Conservation (phyloP, 129 eudicot species). For the Arctium minus region DNA sequence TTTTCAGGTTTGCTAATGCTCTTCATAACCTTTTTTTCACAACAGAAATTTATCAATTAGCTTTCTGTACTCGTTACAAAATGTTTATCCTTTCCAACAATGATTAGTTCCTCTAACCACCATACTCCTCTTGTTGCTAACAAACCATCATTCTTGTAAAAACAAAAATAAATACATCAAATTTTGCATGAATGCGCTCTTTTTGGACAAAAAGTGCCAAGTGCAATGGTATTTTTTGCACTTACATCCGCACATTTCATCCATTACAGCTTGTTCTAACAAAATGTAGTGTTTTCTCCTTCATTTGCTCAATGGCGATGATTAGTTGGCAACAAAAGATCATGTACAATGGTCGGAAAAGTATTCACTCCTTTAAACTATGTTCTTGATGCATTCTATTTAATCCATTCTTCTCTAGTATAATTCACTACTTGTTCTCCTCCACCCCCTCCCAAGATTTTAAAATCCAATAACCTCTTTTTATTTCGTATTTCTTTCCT, state of each 20-base stretch:
- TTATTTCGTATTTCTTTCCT: neutral
- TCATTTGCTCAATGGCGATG: neutral
- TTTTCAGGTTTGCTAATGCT: constrained; percentile 64
- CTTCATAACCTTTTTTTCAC: neutral
- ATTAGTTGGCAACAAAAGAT: constrained; percentile 16
- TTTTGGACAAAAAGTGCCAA: neutral
- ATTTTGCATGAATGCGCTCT: neutral
- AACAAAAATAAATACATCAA: neutral
- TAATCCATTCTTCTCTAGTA: neutral
- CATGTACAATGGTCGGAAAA: neutral
- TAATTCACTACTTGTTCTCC: neutral
- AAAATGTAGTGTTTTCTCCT: neutral
- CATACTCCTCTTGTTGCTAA: neutral
- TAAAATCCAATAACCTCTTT: neutral
- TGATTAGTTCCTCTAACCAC: neutral
- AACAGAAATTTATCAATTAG: neutral
- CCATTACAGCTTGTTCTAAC: neutral
- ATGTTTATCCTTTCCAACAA: neutral
- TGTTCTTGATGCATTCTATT: constrained; percentile 6
- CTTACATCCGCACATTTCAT: neutral
- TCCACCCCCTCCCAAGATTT: neutral
- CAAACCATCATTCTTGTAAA: neutral
- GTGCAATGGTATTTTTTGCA: neutral
- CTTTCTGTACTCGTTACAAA: neutral
- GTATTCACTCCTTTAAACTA: neutral